Conservation (phyloP, 2,329 filamentous ascomycete genomes). For the Sporothrix euskadiensis region DNA sequence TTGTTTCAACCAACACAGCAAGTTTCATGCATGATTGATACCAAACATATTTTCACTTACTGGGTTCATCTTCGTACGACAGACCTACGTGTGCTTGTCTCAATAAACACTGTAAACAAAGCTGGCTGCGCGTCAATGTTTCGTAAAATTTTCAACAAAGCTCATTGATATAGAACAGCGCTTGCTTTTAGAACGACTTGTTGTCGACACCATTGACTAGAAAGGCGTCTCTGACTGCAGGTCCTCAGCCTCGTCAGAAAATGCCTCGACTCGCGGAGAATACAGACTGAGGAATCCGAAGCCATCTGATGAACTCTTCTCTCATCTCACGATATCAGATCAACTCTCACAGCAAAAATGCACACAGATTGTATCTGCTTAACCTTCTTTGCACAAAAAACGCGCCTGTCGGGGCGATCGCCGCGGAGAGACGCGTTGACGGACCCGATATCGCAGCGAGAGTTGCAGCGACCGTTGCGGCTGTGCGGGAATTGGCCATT, state of each 20-base stretch:
- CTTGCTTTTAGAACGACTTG: neutral
- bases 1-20: neutral
- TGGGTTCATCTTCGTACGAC: neutral
- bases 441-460: conserved; percentile 21
- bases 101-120: neutral
- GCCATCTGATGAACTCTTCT: neutral
- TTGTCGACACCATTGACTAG: neutral
- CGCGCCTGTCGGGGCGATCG: conserved; percentile 8
- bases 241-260: neutral
- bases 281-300: neutral
- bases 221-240: neutral
- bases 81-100: neutral
- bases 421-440: conserved; percentile 6
- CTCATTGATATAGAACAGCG: neutral
- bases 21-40: neutral
- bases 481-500: conserved; percentile 17
- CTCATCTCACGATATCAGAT: neutral
- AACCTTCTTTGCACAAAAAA: neutral
- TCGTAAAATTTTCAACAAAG: neutral
- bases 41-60: neutral
- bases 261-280: neutral
- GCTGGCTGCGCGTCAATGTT: conserved; percentile 15
- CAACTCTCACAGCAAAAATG: neutral
- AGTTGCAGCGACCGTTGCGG: conserved; percentile 15
- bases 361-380: neutral